Evolutionary conservation across 2,329 filamentous ascomycete species (phyloP), one percentile per base, ranked within the genome.

Genomic region (Atkinsonella texensis): DNA sequence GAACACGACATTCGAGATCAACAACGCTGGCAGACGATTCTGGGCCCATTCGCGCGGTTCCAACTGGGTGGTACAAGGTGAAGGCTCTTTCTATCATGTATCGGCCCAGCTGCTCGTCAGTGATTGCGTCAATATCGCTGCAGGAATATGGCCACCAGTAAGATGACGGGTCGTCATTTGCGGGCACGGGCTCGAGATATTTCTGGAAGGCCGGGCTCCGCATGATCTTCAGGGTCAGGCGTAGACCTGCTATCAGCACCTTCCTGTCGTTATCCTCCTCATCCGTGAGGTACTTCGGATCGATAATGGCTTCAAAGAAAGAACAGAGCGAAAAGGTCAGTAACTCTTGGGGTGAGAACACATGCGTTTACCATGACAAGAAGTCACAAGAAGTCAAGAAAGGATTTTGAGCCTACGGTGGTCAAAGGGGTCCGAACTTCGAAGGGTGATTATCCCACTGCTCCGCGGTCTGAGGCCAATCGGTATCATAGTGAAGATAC

Each of bases 1-100:
- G 66, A 3, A 82, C 78, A 31, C 70, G 68, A 60, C 81, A 79
- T 48, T 73, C 65, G 0, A 67, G 66, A 59, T 82, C 75, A 50
- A 82, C 56, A 28, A 57, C 56, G 51, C 55, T 57, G 45, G 33
- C 46, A 4, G 46, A 52, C 4, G 53, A 17, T 12, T 39, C 43
- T 9, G 53, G 52, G n/a, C 56, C 56, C 56, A 58, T 58, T 32
- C 56, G 53, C 6, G 56, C 56, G 10, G 53, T 55, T 45, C 56
- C 56, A 1, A 58, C 53, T 1, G 56, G 56, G 47, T 58, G 56
- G 45, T 56, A 57, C 32, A 58, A 44, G 41, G 56, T 58, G 13
- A 55, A 57, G 11, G 57, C 54, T 38, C 39, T 53, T 43, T 57
- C 56, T 18, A 55, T 50, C 42, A 56, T 10, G 12, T 49, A 55